These are phyloP conservation scores for Manihot esculenta DNA, from an alignment of 441 rosid genomes.

Conservation along the genomic window DNA sequence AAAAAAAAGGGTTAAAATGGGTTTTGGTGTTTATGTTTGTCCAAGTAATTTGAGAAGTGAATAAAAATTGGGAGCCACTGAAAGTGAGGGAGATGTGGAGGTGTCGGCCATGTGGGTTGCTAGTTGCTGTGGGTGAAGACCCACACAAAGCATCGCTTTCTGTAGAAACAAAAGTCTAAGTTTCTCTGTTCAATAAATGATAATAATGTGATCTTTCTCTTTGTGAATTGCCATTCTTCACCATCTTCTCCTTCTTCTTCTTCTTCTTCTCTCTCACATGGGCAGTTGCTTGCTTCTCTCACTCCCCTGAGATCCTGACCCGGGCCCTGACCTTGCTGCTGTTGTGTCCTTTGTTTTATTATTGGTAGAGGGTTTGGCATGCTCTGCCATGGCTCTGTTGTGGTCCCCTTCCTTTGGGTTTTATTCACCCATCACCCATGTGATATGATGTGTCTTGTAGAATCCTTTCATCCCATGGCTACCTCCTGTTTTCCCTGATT, in stretches of 20 bases:
- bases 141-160: constrained; percentile 2
- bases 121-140: neutral
- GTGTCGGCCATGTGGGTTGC: constrained; percentile 21
- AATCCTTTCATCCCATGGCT: neutral
- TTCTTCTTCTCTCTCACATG: neutral
- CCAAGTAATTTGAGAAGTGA: no score
- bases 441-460: neutral
- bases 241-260: no score
- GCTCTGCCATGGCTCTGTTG: neutral
- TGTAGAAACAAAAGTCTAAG: neutral
- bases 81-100: neutral
- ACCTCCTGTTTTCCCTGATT: no score
- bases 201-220: neutral
- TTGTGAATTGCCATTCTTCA: neutral
- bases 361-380: neutral
- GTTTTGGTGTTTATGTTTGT: no score
- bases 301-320: no score
- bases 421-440: constrained; percentile 10
- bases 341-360: no score
- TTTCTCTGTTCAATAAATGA: constrained; percentile 2
- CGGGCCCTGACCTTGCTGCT: no score
- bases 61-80: neutral
- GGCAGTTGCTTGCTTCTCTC: neutral
- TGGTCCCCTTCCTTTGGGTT: constrained; percentile 1
- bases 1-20: no score